These are phyloP conservation scores for Silene latifolia DNA, from an alignment of 148 eudicot species.

Conservation along the genomic window DNA sequence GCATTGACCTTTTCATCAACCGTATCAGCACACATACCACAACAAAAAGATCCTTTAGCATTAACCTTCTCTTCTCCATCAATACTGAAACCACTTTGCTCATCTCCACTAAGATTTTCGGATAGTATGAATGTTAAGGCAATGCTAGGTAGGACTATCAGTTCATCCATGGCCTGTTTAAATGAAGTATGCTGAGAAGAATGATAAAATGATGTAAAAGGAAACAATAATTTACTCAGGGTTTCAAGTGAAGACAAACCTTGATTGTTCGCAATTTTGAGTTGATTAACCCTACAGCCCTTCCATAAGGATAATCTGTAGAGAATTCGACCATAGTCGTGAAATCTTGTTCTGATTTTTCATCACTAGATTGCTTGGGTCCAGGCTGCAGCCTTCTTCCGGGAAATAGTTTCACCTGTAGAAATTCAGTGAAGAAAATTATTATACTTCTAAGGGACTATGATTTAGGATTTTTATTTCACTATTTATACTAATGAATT, in stretches of 20 bases:
- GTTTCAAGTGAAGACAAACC: neutral
- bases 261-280: neutral
- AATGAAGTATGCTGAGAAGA: neutral
- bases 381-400: neutral
- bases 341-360: neutral
- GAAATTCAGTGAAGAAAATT: neutral
- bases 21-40: too few relatives aligned
- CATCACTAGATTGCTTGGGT: neutral
- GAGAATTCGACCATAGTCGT: conserved; percentile 7
- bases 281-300: neutral
- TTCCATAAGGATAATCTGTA: neutral
- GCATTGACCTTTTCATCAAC: neutral
- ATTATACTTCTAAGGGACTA: neutral
- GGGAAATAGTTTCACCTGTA: conserved; percentile 6
- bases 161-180: conserved; percentile 1
- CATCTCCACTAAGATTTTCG: conserved; percentile 40
- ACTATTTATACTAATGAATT: neutral
- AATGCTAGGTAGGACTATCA: neutral
- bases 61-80: neutral
- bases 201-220: neutral
- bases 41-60: neutral
- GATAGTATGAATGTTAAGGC: conserved; percentile 13
- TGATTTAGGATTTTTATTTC: neutral
- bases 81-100: conserved; percentile 29
- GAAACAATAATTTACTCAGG: neutral